Base-by-base conservation (phyloP, 192 early-diverging fungal species). In the Gryganskiella cystojenkinii region DNA sequence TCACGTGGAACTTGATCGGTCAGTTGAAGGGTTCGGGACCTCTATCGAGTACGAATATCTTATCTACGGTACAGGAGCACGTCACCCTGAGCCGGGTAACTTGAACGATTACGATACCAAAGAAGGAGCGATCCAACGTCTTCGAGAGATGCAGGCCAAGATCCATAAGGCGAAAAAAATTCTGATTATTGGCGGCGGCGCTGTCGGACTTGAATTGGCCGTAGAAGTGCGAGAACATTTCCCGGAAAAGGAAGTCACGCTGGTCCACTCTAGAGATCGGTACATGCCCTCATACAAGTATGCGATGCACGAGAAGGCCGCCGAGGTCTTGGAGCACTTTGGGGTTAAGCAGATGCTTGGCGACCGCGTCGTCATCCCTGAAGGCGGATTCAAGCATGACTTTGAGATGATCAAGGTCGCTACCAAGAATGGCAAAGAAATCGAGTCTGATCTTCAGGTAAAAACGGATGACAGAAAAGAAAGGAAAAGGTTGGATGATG, bases 121-220 rank as follows among this genome's bases (percentile, higher is more conserved):
- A 52, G 61, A 33, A 15, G 81, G 64, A 47, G 83, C 81, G 7
- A 67, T 87, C 31, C 67, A 35, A 24, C 43, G 56, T 19, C 43
- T 90, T 30, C 74, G 82, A n/a, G 51, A 67, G 15, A 85, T 71
- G 19, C 88, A 88, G 40, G 78, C 84, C 17, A 82, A 87, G 62
- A 89, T 95, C 61, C 73, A 72, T 22, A 57, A 80, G 30, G 83
- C 90, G 10, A 80, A 86, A 46, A 85, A 84, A 28, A 81, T 92
- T 22, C 43, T 94, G 15, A 73, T 95, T 10, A 87, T 91, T 42
- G 93, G 93, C 43, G 93, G 88, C 25, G 93, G 93, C 20, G 89
- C 91, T 15, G 88, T 90, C 10, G 95, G 92, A 35, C 74, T 93
- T 37, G 95, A 95, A 61, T 59, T 94, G 63, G 92, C 93, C 8